phyloP scores from a whole-genome alignment of 805 yeast genomes.

The Sugiyamaella chiloensis region DNA sequence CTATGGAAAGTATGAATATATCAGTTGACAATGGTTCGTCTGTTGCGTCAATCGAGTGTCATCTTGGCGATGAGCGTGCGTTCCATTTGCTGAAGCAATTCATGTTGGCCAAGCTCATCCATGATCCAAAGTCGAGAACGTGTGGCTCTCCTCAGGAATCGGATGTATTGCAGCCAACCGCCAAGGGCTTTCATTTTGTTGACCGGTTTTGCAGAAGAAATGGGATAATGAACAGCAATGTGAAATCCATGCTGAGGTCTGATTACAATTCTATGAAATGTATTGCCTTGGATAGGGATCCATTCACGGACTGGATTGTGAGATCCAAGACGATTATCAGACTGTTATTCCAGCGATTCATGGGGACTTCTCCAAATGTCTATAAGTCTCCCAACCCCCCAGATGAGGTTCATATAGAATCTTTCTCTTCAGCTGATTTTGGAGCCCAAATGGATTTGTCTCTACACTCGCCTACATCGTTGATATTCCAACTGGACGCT shows the following conservation, averaged over 20 bases:
- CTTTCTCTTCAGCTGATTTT: too few relatives aligned
- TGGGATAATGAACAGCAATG: constrained; percentile 44
- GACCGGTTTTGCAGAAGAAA: constrained; percentile 54
- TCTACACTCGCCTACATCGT: not conserved
- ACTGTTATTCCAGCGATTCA: constrained; percentile 55
- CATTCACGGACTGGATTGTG: constrained; percentile 53
- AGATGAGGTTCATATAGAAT: constrained; percentile 34
- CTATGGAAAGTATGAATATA: constrained; percentile 50
- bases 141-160: constrained; percentile 43
- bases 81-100: constrained; percentile 8
- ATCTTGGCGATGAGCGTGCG: not conserved
- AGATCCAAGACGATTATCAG: constrained; percentile 63
- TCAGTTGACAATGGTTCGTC: constrained; percentile 42
- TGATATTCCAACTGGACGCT: too few relatives aligned
- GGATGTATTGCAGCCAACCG: constrained; percentile 72
- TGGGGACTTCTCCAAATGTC: constrained; percentile 66
- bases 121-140: constrained; percentile 74
- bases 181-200: constrained; percentile 79
- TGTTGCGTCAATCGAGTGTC: not conserved
- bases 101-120: constrained; percentile 43
- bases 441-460: too few relatives aligned
- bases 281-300: constrained; percentile 62
- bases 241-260: constrained; percentile 52
- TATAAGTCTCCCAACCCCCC: constrained; percentile 60
- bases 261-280: constrained; percentile 69